phyloP scores from a whole-genome alignment of 495 filamentous ascomycete genomes.

The Xylaria nigripes region DNA sequence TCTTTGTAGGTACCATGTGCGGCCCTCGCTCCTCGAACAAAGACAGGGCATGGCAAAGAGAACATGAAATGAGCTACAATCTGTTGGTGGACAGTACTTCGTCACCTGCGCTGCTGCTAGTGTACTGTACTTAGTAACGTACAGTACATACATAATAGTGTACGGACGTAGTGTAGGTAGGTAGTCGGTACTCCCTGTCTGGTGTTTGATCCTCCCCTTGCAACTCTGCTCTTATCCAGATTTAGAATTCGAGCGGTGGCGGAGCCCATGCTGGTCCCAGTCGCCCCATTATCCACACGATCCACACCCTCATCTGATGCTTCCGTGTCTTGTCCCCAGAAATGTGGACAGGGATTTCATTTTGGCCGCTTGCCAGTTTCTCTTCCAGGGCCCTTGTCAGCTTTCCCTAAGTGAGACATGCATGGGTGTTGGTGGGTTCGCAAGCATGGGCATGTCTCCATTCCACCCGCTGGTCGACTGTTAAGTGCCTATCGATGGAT shows the following conservation, averaged over 20 bases:
- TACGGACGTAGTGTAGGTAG: too few relatives aligned
- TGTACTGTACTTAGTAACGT: background rate
- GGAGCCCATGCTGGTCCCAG: slow-evolving; percentile 27
- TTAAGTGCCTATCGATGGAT: slow-evolving; percentile 32
- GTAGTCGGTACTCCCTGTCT: background rate
- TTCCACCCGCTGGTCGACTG: slow-evolving; percentile 23
- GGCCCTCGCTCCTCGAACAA: background rate
- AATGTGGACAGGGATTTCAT: slow-evolving; percentile 30
- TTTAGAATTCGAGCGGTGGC: slow-evolving; percentile 30
- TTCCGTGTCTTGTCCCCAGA: slow-evolving; percentile 41
- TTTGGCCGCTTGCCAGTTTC: slow-evolving; percentile 22
- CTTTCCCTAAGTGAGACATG: slow-evolving; percentile 40
- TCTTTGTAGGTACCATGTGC: background rate
- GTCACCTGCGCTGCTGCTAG: too few relatives aligned
- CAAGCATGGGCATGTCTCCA: slow-evolving; percentile 20
- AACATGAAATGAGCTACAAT: background rate
- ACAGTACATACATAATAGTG: too few relatives aligned
- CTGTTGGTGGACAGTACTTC: background rate
- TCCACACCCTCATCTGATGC: slow-evolving; percentile 39
- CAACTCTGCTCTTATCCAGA: slow-evolving; percentile 20
- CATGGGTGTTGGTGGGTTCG: slow-evolving; percentile 26
- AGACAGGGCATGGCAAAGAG: background rate
- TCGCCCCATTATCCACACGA: slow-evolving; percentile 13
- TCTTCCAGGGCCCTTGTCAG: slow-evolving; percentile 35
- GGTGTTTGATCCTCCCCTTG: background rate